Evolutionary conservation across 176 grass and related monocot genomes (phyloP).

Genomic region (Paspalum notatum): DNA sequence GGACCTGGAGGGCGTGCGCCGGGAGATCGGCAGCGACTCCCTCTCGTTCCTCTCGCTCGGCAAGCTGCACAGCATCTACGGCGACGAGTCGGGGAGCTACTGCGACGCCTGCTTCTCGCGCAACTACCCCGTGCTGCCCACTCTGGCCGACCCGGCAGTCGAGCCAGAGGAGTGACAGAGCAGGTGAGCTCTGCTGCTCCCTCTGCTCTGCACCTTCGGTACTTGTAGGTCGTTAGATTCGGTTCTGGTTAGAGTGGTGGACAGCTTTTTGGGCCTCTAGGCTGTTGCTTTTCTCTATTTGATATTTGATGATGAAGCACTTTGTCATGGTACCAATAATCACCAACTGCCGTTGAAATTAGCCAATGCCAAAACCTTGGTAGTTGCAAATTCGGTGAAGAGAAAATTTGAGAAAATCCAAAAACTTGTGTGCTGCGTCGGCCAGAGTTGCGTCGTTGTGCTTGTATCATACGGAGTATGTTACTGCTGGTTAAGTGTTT

Average conservation of each 20-base stretch:
- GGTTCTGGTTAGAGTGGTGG: neutral
- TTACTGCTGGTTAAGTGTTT: neutral
- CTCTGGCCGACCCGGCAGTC: conserved; percentile 30
- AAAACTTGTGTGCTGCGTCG: neutral
- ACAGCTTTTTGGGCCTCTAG: conserved; percentile 9
- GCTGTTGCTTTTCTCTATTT: neutral
- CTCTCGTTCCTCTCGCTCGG: conserved; percentile 67
- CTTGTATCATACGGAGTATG: no score
- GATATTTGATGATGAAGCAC: neutral
- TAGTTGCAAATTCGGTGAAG: neutral
- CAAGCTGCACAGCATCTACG: conserved; percentile 54
- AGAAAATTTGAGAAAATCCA: neutral
- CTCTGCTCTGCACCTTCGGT: conserved; percentile 16
- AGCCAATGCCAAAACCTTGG: neutral
- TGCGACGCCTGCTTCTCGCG: conserved; percentile 76
- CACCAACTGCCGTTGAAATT: neutral
- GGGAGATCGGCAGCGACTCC: conserved; percentile 62
- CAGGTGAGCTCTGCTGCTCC: conserved; percentile 33
- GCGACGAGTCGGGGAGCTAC: conserved; percentile 47
- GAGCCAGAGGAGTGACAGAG: conserved; percentile 47
- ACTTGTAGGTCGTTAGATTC: conserved; percentile 27
- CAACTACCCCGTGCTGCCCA: conserved; percentile 63
- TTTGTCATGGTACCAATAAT: neutral
- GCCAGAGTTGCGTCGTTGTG: neutral
- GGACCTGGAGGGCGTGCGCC: conserved; percentile 57